Evolutionary conservation across 164 flowering plant genomes (phyloP), one percentile per base, ranked within the genome.

Genomic region (Stephania yunnanensis): DNA sequence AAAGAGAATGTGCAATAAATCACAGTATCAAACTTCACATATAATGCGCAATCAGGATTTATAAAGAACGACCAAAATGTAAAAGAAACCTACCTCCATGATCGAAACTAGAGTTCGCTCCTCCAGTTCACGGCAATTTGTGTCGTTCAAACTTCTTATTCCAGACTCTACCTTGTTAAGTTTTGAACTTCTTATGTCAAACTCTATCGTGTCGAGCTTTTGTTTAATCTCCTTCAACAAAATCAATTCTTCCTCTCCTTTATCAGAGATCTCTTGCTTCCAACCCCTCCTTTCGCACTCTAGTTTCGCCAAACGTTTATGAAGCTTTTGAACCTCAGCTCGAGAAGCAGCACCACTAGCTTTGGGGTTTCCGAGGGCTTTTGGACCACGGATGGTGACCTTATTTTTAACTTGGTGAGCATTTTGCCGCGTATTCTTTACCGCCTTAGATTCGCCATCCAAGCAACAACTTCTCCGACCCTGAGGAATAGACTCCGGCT

Each of bases 221-320:
- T 87, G 88, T 36, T 55, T 74, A 61, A 92, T 92, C 78, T 88
- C 91, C 81, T 76, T 84, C 78, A 95, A 82, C 81, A 92, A 63
- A 66, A 70, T 82, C 80, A 86, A 11, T 53, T 84, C 90, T 67
- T 86, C 87, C 76, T 84, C 84, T 58, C 82, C 76, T 74, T 42
- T 77, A n/a, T 78, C 72, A 66, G 36, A 72, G 74, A 71, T 75
- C 74, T 86, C 88, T 20, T 78, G 80, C 65, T 83, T 83, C n/a
- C 65, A 31, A 52, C 11, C 72, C 19, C 36, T 77, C 72, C 83
- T 86, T 63, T 80, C 87, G 72, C 72, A 76, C 82, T 89, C 92
- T 55, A 88, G 84, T 69, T 70, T 78, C 83, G 85, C 86, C 58
- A 90, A 55, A 76, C 86, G 82, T 75, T 68, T 75, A 71, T 75